Base-by-base conservation (phyloP, 352 stramenopile genomes). In the Phytophthora melonis region DNA sequence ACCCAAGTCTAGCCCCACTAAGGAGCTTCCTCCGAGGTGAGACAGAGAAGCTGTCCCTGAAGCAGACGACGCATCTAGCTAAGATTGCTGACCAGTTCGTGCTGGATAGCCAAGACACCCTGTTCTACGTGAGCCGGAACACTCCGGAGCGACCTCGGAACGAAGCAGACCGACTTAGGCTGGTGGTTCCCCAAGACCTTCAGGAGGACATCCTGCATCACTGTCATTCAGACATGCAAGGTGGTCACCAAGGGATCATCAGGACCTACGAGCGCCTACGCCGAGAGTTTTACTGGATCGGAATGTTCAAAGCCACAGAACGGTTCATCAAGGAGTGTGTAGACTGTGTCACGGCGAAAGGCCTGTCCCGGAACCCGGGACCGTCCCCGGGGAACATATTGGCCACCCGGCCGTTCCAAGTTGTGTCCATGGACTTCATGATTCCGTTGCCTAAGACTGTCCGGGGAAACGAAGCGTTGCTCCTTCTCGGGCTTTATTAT, bases 261-360 rank as follows among this genome's bases (percentile, higher is more conserved):
- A 19, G 56, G 57, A 63, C 65, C 2, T 73, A 66, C 16, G 45
- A 67, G 3, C 36, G 49, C 0, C 16, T 67, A 6, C 54, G 34
- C 18, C 4, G 5, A 7, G 49, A 53, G 23, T 68, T 45, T 6
- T 73, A 72, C 27, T 73, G 58, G 66, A 45, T 62, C 8, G 59
- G 53, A 0, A 54, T 73, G 58, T 61, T 63, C 18, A 55, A 41
- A 16, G 21, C 30, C 1, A 36, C 55, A 1, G 50, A 73, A 13
- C 19, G 45, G 5, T 71, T 47, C 13, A 50, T 63, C 3, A 58
- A 69, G n/a, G 21, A 59, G 13, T 69, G 45, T n/a, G n/a, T 63
- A 0, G 55, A 63, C n/a, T 63, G 41, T 3, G n/a, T 56, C 3
- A 67, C 58, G 1, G 47, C 45, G 30, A 73, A n/a, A 9, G 39